These are phyloP conservation scores for Pachysolen tannophilus DNA, from an alignment of 805 yeast species.

Conservation along the genomic window DNA sequence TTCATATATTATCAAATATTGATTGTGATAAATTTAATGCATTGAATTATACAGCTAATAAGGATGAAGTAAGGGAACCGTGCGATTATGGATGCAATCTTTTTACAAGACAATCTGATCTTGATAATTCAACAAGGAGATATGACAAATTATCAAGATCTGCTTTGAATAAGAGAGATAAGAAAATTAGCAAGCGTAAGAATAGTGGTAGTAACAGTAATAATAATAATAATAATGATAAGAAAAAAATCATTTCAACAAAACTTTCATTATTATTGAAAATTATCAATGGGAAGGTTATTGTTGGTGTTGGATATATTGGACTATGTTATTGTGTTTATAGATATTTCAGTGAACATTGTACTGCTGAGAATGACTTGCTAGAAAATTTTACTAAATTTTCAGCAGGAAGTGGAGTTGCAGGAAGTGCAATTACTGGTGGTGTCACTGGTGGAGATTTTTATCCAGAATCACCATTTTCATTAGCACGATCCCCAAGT, in stretches of 20 bases:
- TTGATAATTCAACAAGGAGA: too few relatives aligned
- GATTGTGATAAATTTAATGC: constrained; percentile 8
- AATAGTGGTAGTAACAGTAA: background rate
- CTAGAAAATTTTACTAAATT: too few relatives aligned
- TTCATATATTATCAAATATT: constrained; percentile 22
- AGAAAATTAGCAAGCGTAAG: background rate
- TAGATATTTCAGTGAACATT: too few relatives aligned
- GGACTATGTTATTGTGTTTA: constrained; percentile 6
- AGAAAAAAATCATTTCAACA: background rate
- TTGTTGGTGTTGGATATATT: constrained; percentile 7
- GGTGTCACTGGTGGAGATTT: too few relatives aligned
- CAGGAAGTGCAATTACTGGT: too few relatives aligned
- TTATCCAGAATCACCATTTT: too few relatives aligned
- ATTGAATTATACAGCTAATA: background rate
- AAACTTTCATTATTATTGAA: background rate
- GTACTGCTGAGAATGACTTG: too few relatives aligned
- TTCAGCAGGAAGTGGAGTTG: too few relatives aligned
- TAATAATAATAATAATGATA: background rate
- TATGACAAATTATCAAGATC: background rate
- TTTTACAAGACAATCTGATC: too few relatives aligned
- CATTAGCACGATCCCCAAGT: too few relatives aligned
- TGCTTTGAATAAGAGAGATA: background rate
- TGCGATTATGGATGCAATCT: too few relatives aligned
- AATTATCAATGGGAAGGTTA: background rate
- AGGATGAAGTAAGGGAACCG: too few relatives aligned